Percentiles rank a stretch among this genome's conserved stretches.
Evolutionary conservation across 2,329 filamentous ascomycete species (phyloP).

Genomic region (Zarea fungicola): DNA sequence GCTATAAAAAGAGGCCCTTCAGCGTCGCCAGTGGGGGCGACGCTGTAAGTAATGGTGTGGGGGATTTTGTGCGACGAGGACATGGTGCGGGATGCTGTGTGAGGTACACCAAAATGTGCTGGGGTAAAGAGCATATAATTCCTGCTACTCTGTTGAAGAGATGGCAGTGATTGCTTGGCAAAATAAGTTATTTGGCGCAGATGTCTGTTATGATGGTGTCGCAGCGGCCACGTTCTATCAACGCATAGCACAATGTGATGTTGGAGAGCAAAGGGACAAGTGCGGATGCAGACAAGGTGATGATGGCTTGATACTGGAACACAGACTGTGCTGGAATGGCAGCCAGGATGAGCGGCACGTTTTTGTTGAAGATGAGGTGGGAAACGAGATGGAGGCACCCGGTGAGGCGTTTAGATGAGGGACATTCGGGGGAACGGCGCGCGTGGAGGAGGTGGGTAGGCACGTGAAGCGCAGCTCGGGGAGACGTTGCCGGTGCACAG

Average conservation of each 20-base stretch:
- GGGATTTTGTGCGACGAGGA: background rate
- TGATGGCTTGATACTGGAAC: too few relatives aligned
- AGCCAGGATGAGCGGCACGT: too few relatives aligned
- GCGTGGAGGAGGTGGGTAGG: slow-evolving; percentile 1
- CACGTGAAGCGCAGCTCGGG: slow-evolving; percentile 5
- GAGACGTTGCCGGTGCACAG: background rate
- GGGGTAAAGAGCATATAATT: too few relatives aligned
- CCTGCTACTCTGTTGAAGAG: slow-evolving; percentile 7
- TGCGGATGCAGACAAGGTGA: too few relatives aligned
- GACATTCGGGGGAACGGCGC: background rate
- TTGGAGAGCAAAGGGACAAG: too few relatives aligned
- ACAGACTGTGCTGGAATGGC: too few relatives aligned
- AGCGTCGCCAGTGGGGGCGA: slow-evolving; percentile 47
- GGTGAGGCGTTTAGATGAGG: slow-evolving; percentile 8
- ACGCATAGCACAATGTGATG: background rate
- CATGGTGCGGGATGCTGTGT: background rate
- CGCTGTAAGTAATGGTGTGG: slow-evolving; percentile 1
- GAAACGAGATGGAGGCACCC: too few relatives aligned
- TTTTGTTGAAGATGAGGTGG: too few relatives aligned
- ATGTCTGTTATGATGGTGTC: background rate
- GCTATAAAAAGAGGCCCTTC: slow-evolving; percentile 68
- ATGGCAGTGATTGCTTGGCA: background rate
- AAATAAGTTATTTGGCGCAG: background rate
- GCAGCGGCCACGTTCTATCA: background rate
- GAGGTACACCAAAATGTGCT: background rate